phyloP scores from a whole-genome alignment of 2,329 filamentous ascomycete genomes.

The Alternaria arborescens region DNA sequence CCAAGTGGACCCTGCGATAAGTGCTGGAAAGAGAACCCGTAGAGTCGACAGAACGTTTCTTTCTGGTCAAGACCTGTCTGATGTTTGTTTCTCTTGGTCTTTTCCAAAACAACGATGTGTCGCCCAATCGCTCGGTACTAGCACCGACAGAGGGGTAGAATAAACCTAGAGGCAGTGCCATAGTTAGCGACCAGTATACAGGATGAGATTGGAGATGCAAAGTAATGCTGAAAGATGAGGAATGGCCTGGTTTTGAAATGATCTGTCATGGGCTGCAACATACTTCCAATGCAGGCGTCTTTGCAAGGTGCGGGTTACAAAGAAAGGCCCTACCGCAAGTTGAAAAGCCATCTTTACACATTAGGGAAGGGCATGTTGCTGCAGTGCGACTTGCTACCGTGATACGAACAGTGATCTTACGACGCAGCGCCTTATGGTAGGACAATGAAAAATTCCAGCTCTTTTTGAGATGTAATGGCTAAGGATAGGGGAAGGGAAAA shows the following conservation, averaged over 20 bases:
- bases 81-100: conserved; percentile 41
- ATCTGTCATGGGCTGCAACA: conserved; percentile 40
- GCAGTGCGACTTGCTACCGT: conserved; percentile 46
- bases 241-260: conserved; percentile 43
- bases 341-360: conserved; percentile 41
- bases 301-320: conserved; percentile 45
- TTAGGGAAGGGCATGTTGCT: conserved; percentile 43
- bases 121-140: conserved; percentile 46
- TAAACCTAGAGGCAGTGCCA: conserved; percentile 51
- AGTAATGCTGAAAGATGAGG: conserved; percentile 36
- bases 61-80: conserved; percentile 39
- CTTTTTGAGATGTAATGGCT: neutral
- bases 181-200: conserved; percentile 45
- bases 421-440: conserved; percentile 32
- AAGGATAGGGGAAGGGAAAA: neutral
- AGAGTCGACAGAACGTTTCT: conserved; percentile 41
- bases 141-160: conserved; percentile 48
- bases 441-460: conserved; percentile 27
- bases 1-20: conserved; percentile 34
- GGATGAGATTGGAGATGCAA: conserved; percentile 32
- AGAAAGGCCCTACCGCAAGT: conserved; percentile 27
- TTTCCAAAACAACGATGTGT: conserved; percentile 46
- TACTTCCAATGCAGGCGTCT: conserved; percentile 38
- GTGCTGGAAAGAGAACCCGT: conserved; percentile 37
- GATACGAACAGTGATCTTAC: conserved; percentile 44